Conservation (phyloP, 2,329 filamentous ascomycete species). For the Colletotrichum destructivum region DNA sequence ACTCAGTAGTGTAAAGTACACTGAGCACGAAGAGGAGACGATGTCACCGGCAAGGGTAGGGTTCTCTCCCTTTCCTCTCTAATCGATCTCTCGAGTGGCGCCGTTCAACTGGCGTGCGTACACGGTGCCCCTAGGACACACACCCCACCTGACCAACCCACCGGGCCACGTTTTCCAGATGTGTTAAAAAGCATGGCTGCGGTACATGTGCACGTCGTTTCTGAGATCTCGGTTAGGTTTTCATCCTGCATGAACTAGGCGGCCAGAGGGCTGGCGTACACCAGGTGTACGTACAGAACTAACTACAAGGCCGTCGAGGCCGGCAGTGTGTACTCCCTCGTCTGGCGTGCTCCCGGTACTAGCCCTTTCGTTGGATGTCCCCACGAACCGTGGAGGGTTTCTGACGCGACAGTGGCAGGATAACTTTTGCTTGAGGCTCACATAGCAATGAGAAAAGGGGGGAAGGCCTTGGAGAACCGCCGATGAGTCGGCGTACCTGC, state of each 20-base stretch:
- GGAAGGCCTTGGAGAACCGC: not conserved
- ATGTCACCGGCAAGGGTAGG: conserved; percentile 4
- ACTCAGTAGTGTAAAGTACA: not conserved
- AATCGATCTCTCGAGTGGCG: not conserved
- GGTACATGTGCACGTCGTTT: too few species aligned
- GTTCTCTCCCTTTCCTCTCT: not conserved
- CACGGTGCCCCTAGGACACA: too few species aligned
- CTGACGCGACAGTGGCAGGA: not conserved
- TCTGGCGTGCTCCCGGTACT: not conserved
- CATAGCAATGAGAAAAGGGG: not conserved
- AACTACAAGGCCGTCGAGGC: not conserved
- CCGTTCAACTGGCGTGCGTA: not conserved
- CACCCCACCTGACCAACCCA: not conserved
- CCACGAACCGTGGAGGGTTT: not conserved
- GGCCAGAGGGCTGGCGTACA: not conserved
- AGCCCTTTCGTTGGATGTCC: not conserved
- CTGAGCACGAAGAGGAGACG: not conserved
- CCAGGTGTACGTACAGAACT: not conserved
- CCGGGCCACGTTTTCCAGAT: not conserved
- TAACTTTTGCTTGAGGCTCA: not conserved
- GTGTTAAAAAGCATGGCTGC: not conserved
- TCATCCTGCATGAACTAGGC: not conserved
- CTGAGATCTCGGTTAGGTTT: not conserved
- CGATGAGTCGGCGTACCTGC: too few species aligned
- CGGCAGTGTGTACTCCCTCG: not conserved